Conservation (phyloP, 1,139 yeast species). For the Kodamaea sp. region DNA sequence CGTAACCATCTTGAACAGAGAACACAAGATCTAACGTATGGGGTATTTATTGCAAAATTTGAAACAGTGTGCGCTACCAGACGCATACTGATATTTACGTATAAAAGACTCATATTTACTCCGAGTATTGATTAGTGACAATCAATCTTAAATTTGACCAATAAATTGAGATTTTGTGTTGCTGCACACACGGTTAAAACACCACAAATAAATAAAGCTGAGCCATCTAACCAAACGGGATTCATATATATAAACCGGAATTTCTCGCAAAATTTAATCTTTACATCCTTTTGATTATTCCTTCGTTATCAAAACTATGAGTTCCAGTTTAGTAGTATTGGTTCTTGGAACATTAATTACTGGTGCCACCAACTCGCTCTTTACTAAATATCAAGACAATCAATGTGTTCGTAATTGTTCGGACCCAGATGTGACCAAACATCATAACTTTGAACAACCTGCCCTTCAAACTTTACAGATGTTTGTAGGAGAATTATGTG, state of each 20-base stretch:
- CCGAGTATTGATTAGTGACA: too few species aligned
- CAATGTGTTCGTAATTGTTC: slow-evolving; percentile 64
- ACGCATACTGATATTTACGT: too few species aligned
- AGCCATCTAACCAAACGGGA: not conserved
- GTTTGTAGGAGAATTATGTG: slow-evolving; percentile 69
- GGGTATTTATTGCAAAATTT: too few species aligned
- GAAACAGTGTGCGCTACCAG: too few species aligned
- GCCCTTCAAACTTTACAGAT: slow-evolving; percentile 77
- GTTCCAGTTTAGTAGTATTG: slow-evolving; percentile 14
- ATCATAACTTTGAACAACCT: slow-evolving; percentile 65
- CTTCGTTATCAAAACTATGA: slow-evolving; percentile 1
- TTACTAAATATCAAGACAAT: slow-evolving; percentile 75
- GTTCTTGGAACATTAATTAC: slow-evolving; percentile 57
- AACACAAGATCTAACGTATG: too few species aligned
- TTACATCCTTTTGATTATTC: too few species aligned
- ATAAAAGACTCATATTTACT: too few species aligned
- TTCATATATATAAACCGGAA: not conserved
- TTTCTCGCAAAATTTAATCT: too few species aligned
- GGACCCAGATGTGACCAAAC: slow-evolving; percentile 37
- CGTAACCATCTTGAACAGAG: too few species aligned
- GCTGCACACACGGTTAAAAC: not conserved
- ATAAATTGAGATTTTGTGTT: too few species aligned
- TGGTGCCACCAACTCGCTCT: slow-evolving; percentile 70
- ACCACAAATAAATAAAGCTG: not conserved
- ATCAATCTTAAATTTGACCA: too few species aligned